These are phyloP conservation scores for Smallanthus sonchifolius DNA, from an alignment of 129 eudicot species.

Conservation along the genomic window DNA sequence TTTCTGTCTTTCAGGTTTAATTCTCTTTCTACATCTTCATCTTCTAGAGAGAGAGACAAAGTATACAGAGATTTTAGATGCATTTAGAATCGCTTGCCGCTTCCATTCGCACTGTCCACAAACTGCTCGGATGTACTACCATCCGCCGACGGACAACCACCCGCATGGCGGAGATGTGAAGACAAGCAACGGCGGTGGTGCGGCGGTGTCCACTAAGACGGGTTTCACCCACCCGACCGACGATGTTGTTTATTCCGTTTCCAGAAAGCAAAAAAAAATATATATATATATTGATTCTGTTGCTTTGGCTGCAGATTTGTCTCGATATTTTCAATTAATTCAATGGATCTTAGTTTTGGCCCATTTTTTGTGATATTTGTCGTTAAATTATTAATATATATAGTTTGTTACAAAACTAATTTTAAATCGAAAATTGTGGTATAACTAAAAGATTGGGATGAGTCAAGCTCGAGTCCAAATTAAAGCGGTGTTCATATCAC, in stretches of 20 bases:
- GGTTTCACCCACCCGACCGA: not conserved
- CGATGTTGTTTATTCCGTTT: slow-evolving; percentile 20
- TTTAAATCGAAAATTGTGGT: too few relatives aligned
- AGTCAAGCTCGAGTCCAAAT: too few relatives aligned
- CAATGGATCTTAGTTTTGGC: not conserved
- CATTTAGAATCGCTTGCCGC: slow-evolving; percentile 63
- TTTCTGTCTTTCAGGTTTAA: not conserved
- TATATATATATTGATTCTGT: not conserved
- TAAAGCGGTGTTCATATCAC: too few relatives aligned
- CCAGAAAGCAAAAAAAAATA: not conserved
- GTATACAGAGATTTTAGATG: slow-evolving; percentile 67
- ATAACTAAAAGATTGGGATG: too few relatives aligned
- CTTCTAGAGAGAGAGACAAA: slow-evolving; percentile 20
- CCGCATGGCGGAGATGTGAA: slow-evolving; percentile 13
- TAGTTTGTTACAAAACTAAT: too few relatives aligned
- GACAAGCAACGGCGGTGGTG: slow-evolving; percentile 15
- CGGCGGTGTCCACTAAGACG: slow-evolving; percentile 4
- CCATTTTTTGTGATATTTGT: not conserved
- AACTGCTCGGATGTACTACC: slow-evolving; percentile 85
- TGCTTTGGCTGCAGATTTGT: not conserved
- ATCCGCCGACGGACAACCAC: slow-evolving; percentile 62
- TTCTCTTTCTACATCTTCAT: not conserved
- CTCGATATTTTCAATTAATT: not conserved
- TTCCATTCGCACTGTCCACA: slow-evolving; percentile 91
- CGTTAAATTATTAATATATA: too few relatives aligned